A percentile compares a stretch with the other conserved stretches of the same genome.
These are phyloP conservation scores for Carex pumila DNA, from an alignment of 176 grass and related monocot genomes.

Conservation along the genomic window DNA sequence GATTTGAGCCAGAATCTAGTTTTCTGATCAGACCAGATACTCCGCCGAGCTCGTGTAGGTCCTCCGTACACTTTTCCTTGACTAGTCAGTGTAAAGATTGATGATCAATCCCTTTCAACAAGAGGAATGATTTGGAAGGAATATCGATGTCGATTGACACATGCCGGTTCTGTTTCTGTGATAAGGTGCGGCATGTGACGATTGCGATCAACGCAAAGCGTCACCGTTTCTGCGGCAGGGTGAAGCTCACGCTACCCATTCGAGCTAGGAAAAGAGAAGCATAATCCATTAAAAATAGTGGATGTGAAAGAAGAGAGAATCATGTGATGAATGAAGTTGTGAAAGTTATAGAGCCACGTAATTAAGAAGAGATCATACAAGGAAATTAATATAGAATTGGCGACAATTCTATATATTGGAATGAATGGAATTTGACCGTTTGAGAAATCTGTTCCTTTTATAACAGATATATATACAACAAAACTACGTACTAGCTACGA, in stretches of 20 bases:
- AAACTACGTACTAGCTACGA: no score
- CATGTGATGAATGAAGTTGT: neutral
- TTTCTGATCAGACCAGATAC: neutral
- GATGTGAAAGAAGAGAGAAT: neutral
- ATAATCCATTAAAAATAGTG: neutral
- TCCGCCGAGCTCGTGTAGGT: conserved; percentile 33
- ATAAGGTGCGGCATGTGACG: conserved; percentile 27
- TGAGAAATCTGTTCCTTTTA: no score
- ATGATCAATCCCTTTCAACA: neutral
- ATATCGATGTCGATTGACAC: neutral
- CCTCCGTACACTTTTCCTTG: conserved; percentile 20
- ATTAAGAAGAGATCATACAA: no score
- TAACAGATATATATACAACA: no score
- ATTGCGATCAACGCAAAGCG: conserved; percentile 30
- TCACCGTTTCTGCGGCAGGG: conserved; percentile 23
- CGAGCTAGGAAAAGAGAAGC: neutral
- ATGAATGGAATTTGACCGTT: no score
- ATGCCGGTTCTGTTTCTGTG: neutral
- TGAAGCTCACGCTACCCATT: neutral
- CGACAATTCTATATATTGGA: no score
- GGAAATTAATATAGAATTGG: no score
- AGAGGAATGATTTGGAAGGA: neutral
- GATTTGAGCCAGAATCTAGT: conserved; percentile 23
- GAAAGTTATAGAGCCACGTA: no score
- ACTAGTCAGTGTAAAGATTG: conserved; percentile 31